A percentile compares a stretch with the other conserved stretches of the same genome.
Conservation (phyloP, 2,329 filamentous ascomycete genomes). For the Emergomyces africanus region DNA sequence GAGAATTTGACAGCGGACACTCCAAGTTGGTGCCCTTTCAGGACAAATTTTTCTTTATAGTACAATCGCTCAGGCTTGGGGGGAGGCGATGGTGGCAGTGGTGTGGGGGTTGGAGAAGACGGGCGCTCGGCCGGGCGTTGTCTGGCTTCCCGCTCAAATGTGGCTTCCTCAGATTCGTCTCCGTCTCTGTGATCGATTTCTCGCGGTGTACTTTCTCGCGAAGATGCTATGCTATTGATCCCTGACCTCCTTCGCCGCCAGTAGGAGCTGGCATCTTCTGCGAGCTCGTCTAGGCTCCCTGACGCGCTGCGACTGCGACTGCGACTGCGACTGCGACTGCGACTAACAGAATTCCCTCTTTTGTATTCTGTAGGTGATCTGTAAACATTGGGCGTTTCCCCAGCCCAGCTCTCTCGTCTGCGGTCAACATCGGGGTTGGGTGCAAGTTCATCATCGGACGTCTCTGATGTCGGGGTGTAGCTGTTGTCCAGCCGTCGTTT, state of each 20-base stretch:
- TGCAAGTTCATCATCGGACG: constrained; percentile 29
- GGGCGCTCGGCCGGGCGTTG: neutral
- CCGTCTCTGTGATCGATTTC: neutral
- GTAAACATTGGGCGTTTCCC: constrained; percentile 4
- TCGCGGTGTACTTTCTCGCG: neutral
- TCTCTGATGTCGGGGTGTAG: constrained; percentile 16
- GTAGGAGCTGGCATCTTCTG: constrained; percentile 20
- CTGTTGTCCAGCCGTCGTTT: constrained; percentile 21
- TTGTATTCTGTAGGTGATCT: constrained; percentile 5
- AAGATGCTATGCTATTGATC: neutral
- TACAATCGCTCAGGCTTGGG: constrained; percentile 46
- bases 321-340: constrained; percentile 16
- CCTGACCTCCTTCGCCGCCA: constrained; percentile 1
- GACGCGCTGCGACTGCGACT: constrained; percentile 20
- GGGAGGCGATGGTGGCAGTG: constrained; percentile 29
- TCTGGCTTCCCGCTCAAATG: constrained; percentile 1
- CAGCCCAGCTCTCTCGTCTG: constrained; percentile 24
- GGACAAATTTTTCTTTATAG: constrained; percentile 56
- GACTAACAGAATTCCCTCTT: neutral
- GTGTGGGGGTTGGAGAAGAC: constrained; percentile 20
- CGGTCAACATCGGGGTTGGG: constrained; percentile 24
- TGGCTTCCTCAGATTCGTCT: constrained; percentile 3
- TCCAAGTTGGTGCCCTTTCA: constrained; percentile 65
- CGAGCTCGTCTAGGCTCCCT: constrained; percentile 35
- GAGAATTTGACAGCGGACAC: constrained; percentile 83